phyloP scores from a whole-genome alignment of 2,329 filamentous ascomycete genomes.

The Atkinsonella hypoxylon region DNA sequence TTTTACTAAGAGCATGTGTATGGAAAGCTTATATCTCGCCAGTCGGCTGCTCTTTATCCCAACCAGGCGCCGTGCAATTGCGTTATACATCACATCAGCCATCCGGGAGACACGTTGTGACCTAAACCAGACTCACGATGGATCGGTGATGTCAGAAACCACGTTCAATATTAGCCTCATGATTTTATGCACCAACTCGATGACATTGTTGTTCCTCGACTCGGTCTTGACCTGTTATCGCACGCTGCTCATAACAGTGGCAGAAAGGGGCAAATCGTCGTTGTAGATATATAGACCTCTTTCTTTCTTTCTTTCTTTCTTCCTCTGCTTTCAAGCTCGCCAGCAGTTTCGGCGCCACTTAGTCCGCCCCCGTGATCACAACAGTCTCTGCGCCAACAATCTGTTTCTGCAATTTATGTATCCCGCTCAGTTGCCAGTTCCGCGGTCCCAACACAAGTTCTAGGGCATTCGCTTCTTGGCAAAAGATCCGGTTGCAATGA shows the following conservation, averaged over 20 bases:
- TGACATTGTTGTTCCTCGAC: constrained; percentile 32
- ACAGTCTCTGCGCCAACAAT: constrained; percentile 33
- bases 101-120: too few species aligned
- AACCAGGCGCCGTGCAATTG: too few species aligned
- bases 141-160: too few species aligned
- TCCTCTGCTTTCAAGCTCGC: constrained; percentile 33
- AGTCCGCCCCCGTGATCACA: constrained; percentile 39
- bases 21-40: too few species aligned
- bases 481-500: constrained; percentile 42
- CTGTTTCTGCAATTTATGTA: constrained; percentile 23
- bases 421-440: constrained; percentile 27
- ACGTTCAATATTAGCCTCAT: too few species aligned
- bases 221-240: constrained; percentile 25
- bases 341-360: constrained; percentile 38
- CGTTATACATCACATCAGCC: too few species aligned
- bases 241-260: constrained; percentile 22
- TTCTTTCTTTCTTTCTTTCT: constrained; percentile 37
- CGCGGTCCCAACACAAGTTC: constrained; percentile 32
- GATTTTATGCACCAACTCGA: too few species aligned
- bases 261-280: constrained; percentile 26
- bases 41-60: too few species aligned
- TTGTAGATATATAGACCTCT: too few species aligned
- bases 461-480: constrained; percentile 34
- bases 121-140: too few species aligned
- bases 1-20: too few species aligned